phyloP scores from a whole-genome alignment of 257 asterid genomes.

The Petrea volubilis region DNA sequence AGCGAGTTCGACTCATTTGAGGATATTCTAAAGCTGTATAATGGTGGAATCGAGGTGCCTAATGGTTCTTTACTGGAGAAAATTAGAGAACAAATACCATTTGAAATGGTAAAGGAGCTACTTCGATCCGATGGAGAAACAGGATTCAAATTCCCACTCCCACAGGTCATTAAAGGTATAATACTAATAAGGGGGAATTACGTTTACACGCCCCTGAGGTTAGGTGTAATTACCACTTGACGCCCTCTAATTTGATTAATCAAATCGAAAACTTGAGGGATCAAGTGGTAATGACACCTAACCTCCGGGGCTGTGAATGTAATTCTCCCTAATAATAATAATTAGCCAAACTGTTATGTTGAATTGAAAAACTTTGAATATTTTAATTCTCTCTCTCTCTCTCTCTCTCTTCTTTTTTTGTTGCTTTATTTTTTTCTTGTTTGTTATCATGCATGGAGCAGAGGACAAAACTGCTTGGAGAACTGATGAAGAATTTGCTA shows the following conservation, averaged over 20 bases:
- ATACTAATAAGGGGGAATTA: too few relatives aligned
- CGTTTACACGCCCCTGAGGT: too few relatives aligned
- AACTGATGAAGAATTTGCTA: conserved; percentile 74
- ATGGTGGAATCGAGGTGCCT: conserved; percentile 48
- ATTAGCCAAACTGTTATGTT: too few relatives aligned
- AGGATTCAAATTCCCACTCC: conserved; percentile 56
- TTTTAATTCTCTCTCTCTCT: too few relatives aligned
- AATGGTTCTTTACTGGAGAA: conserved; percentile 37
- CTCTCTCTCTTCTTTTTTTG: background rate
- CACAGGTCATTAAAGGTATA: conserved; percentile 64
- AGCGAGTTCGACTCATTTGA: conserved; percentile 71
- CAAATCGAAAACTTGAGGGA: too few relatives aligned
- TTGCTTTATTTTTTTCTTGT: background rate
- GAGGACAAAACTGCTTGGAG: conserved; percentile 72
- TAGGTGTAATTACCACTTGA: too few relatives aligned
- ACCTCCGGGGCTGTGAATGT: too few relatives aligned
- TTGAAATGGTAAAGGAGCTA: conserved; percentile 57
- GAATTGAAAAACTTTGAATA: too few relatives aligned
- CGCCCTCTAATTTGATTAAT: too few relatives aligned
- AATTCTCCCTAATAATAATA: too few relatives aligned
- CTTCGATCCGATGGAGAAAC: conserved; percentile 68
- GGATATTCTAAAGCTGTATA: conserved; percentile 63
- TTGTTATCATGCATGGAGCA: conserved; percentile 24
- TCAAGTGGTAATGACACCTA: too few relatives aligned
- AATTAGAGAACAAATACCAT: conserved; percentile 50